Evolutionary conservation across 2,329 filamentous ascomycete species (phyloP).

Genomic region (Conoideocrella luteorostrata): DNA sequence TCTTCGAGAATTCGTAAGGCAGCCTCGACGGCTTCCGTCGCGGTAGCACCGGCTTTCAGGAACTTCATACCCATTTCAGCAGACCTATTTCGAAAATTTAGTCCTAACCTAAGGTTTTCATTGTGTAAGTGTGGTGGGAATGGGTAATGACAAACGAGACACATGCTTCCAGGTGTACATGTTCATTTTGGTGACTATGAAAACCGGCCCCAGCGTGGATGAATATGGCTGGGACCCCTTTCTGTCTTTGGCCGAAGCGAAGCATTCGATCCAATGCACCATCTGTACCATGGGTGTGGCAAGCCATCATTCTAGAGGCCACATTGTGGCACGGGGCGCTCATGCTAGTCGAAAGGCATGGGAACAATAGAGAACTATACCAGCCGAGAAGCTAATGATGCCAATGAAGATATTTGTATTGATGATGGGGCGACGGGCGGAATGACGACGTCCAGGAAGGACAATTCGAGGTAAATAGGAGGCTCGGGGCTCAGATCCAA

Average conservation of each 20-base stretch:
- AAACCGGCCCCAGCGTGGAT: constrained; percentile 94
- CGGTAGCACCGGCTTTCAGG: constrained; percentile 69
- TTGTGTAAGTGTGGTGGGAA: not conserved
- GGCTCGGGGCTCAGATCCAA: too few relatives aligned
- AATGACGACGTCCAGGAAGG: constrained; percentile 5
- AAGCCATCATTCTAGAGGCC: constrained; percentile 36
- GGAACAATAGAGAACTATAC: constrained; percentile 1
- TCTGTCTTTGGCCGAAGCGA: constrained; percentile 27
- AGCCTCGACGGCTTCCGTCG: constrained; percentile 83
- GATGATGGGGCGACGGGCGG: constrained; percentile 1
- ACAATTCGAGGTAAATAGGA: constrained; percentile 6
- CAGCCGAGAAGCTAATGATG: constrained; percentile 5
- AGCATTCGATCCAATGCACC: constrained; percentile 35
- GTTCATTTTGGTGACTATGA: constrained; percentile 82
- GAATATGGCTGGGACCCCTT: constrained; percentile 67
- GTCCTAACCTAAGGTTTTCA: not conserved
- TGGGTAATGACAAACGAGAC: constrained; percentile 59
- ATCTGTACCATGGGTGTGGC: constrained; percentile 38
- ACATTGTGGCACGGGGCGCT: constrained; percentile 14
- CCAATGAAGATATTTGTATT: constrained; percentile 7
- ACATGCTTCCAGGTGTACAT: constrained; percentile 77
- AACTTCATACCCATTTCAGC: constrained; percentile 78
- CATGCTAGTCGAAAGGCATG: constrained; percentile 24
- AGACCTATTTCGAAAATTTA: constrained; percentile 51
- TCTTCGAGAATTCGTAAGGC: constrained; percentile 86